Evolutionary conservation across 352 stramenopile genomes (phyloP).

Genomic region (Globisporangium acanthophoron): DNA sequence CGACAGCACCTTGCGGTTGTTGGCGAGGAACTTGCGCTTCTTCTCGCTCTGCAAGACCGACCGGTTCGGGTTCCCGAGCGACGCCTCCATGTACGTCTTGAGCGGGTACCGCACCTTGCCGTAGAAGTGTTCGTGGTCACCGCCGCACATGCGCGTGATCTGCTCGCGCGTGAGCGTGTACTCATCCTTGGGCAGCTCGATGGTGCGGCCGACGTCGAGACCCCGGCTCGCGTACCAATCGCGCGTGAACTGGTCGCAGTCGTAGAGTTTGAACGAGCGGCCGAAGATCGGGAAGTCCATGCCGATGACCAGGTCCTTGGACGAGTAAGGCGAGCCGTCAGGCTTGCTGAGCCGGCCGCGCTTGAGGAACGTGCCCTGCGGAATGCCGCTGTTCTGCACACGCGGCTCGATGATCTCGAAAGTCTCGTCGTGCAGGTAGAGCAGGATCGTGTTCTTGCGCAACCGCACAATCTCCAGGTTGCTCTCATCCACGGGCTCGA

Average conservation of each 20-base stretch:
- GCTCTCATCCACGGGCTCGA: constrained; percentile 81
- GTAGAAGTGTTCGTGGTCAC: constrained; percentile 68
- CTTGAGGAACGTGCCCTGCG: constrained; percentile 86
- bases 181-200: constrained; percentile 72
- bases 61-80: constrained; percentile 63
- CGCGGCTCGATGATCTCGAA: constrained; percentile 87
- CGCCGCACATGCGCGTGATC: constrained; percentile 68
- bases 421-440: constrained; percentile 84
- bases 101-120: constrained; percentile 71
- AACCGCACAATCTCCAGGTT: constrained; percentile 68
- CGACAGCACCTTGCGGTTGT: constrained; percentile 81
- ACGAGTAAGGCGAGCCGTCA: constrained; percentile 41
- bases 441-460: constrained; percentile 71
- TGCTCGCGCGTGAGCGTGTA: constrained; percentile 78
- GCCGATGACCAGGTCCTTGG: constrained; percentile 53
- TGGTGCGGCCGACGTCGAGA: constrained; percentile 35
- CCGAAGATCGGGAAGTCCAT: constrained; percentile 74
- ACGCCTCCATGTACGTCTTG: constrained; percentile 85
- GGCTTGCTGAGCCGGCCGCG: constrained; percentile 55
- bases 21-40: constrained; percentile 84
- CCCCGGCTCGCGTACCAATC: constrained; percentile 46
- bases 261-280: constrained; percentile 70
- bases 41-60: constrained; percentile 64
- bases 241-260: constrained; percentile 70
- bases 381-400: constrained; percentile 79